phyloP scores from a whole-genome alignment of 1,284 basidiomycete species.

The Ustilago sp. region DNA sequence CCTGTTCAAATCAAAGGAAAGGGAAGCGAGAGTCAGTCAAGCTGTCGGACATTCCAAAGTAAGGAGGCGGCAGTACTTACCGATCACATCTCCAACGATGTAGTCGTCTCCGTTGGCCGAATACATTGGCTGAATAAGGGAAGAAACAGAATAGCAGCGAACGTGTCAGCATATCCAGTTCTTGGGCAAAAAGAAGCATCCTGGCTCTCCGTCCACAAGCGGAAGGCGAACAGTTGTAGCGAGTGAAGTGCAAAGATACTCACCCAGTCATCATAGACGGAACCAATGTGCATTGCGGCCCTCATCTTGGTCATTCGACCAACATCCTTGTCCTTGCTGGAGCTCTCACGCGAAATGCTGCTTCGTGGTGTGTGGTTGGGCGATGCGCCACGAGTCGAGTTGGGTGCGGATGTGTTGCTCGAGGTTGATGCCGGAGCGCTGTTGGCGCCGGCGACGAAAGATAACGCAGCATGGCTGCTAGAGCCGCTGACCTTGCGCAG shows the following conservation, averaged over 20 bases:
- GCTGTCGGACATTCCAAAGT: neutral
- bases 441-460: constrained; percentile 12
- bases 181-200: neutral
- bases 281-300: constrained; percentile 74
- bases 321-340: constrained; percentile 32
- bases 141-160: neutral
- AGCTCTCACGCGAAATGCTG: constrained; percentile 30
- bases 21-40: neutral
- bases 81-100: constrained; percentile 61
- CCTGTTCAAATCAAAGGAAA: constrained; percentile 70
- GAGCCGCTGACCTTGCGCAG: constrained; percentile 37
- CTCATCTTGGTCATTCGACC: constrained; percentile 44
- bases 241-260: neutral
- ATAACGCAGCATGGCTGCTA: constrained; percentile 13
- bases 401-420: constrained; percentile 30
- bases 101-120: constrained; percentile 58
- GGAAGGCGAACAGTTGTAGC: neutral
- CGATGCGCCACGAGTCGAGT: constrained; percentile 22
- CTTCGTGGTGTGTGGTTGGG: constrained; percentile 24
- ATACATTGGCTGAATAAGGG: constrained; percentile 37
- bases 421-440: constrained; percentile 17
- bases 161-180: constrained; percentile 8
- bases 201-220: neutral
- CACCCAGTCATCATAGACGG: constrained; percentile 84
- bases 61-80: constrained; percentile 20